Percentiles rank a stretch among this genome's conserved stretches.
Evolutionary conservation across 306 rosid species (phyloP).

Genomic region (Begonia fuchsioides): DNA sequence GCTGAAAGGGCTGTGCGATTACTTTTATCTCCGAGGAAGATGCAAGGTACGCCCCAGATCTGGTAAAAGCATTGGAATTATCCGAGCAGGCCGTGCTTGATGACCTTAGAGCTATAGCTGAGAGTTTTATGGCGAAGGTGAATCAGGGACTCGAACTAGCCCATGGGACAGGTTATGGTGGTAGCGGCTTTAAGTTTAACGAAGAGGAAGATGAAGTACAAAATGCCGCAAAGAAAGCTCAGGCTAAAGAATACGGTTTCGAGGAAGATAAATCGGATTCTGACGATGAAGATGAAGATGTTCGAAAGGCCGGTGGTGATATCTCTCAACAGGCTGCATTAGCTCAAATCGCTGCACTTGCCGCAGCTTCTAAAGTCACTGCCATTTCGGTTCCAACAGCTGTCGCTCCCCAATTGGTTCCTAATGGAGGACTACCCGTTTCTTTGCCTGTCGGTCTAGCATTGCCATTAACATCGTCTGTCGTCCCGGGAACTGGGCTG

Average conservation of each 20-base stretch:
- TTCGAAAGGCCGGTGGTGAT: conserved; percentile 78
- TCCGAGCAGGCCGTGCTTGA: conserved; percentile 87
- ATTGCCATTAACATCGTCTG: conserved; percentile 29
- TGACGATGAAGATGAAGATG: conserved; percentile 84
- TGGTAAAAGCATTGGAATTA: conserved; percentile 74
- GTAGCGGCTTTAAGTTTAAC: conserved; percentile 89
- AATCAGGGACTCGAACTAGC: conserved; percentile 79
- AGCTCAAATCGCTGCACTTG: conserved; percentile 56
- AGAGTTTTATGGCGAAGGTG: conserved; percentile 63
- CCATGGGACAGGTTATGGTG: conserved; percentile 96
- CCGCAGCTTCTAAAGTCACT: conserved; percentile 57
- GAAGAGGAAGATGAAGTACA: conserved; percentile 95
- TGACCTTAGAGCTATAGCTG: conserved; percentile 73
- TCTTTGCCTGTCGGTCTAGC: conserved; percentile 47
- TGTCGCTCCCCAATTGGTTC: conserved; percentile 35
- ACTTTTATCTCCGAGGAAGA: conserved; percentile 86
- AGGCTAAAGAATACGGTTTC: conserved; percentile 89
- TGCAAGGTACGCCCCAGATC: conserved; percentile 80
- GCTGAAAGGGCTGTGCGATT: conserved; percentile 82
- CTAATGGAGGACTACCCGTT: conserved; percentile 49
- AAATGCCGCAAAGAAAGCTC: conserved; percentile 98
- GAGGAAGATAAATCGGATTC: conserved; percentile 96
- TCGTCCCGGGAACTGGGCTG: too few species aligned
- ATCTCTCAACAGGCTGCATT: conserved; percentile 72
- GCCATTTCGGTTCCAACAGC: conserved; percentile 37